Conservation (phyloP, 345 rosid genomes). For the Linum tenue region DNA sequence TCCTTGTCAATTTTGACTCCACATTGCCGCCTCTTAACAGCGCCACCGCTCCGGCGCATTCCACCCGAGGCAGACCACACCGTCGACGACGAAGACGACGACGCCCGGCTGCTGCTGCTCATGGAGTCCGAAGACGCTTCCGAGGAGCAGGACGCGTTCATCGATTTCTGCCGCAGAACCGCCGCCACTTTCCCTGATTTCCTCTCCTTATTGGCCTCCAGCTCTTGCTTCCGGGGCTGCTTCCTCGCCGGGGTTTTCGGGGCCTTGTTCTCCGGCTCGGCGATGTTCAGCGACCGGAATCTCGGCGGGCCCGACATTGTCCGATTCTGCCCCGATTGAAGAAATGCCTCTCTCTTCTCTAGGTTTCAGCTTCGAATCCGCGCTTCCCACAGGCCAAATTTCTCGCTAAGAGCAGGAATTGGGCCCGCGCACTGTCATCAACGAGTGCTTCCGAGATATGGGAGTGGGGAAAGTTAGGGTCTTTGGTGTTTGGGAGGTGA, state of each 20-base stretch:
- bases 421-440: too few species aligned
- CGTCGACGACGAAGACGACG: constrained; percentile 9
- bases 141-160: constrained; percentile 83
- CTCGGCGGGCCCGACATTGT: constrained; percentile 58
- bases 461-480: too few species aligned
- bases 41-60: constrained; percentile 45
- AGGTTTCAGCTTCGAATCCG: neutral
- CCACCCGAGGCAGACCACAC: neutral
- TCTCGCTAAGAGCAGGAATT: too few species aligned
- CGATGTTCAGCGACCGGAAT: constrained; percentile 37
- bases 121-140: constrained; percentile 87
- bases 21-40: constrained; percentile 46
- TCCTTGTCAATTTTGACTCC: constrained; percentile 51
- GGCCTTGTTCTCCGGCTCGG: constrained; percentile 51
- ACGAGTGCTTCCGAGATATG: too few species aligned
- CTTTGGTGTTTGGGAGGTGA: too few species aligned
- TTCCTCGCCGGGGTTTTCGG: constrained; percentile 30
- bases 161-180: constrained; percentile 20
- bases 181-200: constrained; percentile 13
- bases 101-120: constrained; percentile 53
- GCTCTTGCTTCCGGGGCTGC: constrained; percentile 19
- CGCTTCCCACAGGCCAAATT: too few species aligned
- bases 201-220: constrained; percentile 25
- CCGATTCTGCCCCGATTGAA: neutral
- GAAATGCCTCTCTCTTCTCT: neutral